Conservation (phyloP, 2,329 filamentous ascomycete genomes). For the Pezicula carpinea region DNA sequence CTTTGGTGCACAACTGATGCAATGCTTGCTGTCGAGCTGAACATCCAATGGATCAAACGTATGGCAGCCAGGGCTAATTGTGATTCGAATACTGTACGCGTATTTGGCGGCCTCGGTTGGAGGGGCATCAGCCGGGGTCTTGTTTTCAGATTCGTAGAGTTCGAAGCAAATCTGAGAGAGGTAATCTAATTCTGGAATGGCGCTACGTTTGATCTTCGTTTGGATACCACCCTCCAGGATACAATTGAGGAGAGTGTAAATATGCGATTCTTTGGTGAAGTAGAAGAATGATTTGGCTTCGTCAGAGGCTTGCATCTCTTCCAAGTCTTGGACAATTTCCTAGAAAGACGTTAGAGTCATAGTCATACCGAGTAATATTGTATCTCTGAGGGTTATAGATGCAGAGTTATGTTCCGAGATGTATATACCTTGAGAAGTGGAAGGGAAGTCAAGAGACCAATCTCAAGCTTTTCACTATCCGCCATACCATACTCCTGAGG, state of each 20-base stretch:
- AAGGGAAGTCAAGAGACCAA: constrained; percentile 87
- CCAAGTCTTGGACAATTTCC: constrained; percentile 94
- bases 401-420: neutral
- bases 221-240: constrained; percentile 95
- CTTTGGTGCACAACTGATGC: constrained; percentile 89
- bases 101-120: constrained; percentile 42
- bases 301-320: constrained; percentile 93
- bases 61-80: constrained; percentile 91
- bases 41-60: constrained; percentile 95
- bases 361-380: neutral
- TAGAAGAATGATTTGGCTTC: constrained; percentile 97
- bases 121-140: constrained; percentile 24
- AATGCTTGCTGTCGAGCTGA: constrained; percentile 92
- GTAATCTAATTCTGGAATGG: constrained; percentile 96
- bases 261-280: constrained; percentile 98
- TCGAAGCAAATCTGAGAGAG: constrained; percentile 97
- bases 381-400: neutral
- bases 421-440: constrained; percentile 63
- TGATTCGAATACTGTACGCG: constrained; percentile 94
- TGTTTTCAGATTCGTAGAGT: constrained; percentile 88
- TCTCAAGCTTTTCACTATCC: constrained; percentile 95
- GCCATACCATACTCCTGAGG: constrained; percentile 98
- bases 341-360: constrained; percentile 32
- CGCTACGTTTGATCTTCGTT: constrained; percentile 92
- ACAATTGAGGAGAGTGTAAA: constrained; percentile 96